Base-by-base conservation (phyloP, 352 stramenopile species). In the Phytophthora megakarya region DNA sequence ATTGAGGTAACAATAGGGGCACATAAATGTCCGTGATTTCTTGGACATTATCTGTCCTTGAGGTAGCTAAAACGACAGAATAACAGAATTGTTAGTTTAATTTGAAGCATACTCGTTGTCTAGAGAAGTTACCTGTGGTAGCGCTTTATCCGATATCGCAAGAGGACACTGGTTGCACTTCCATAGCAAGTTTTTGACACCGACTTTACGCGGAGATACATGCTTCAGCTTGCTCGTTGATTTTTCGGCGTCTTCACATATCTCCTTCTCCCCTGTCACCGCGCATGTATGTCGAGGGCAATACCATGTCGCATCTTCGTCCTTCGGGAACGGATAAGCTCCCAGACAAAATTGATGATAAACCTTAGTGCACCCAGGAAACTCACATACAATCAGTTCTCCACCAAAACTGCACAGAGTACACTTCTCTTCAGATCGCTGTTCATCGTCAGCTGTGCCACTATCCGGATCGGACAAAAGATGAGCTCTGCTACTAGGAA, bases 281-380 rank as follows among this genome's bases (percentile, higher is more conserved):
- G 75, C 82, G 57, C 87, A 96, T 16, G 74, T 84, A 54, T 96
- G 87, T 1, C 87, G 81, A 49, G 87, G 87, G 38, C 87, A 96
- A 53, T 81, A 82, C 87, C 87, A 96, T 26, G 75, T 80, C n/a
- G 84, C 78, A 16, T 92, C 75, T 63, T 94, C 85, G 51, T 93
- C 78, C 30, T 89, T 88, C 22, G 86, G 84, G 39, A 93, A 93
- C 8, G 86, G 79, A 56, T 86, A 94, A 22, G 78, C 75, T 0
- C 86, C 85, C 21, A 96, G 63, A 67, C 87, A 96, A 65, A 93
- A 92, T 61, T 93, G 85, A 53, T 96, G 87, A 47, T 94, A 96
- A 18, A 96, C 87, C 66, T 96, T 96, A 11, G 84, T 88, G 53
- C 87, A 96, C 0, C 67, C 76, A 35, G 69, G 70, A 50, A 93